Conservation (phyloP, 148 eudicot species). For the Mesembryanthemum crystallinum region DNA sequence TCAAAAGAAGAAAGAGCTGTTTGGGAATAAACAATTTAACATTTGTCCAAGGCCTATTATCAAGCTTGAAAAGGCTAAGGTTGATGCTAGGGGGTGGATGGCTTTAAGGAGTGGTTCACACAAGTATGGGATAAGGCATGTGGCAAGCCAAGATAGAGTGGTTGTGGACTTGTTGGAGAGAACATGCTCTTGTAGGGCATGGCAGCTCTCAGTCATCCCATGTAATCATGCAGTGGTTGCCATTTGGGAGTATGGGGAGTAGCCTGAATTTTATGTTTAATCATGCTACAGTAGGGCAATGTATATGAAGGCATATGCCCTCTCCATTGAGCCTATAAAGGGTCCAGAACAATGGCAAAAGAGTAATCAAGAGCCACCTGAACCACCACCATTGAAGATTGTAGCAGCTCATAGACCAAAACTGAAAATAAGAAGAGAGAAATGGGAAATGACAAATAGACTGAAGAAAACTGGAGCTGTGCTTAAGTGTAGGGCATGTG, state of each 20-base stretch:
- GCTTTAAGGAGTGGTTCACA: neutral
- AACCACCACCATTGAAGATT: neutral
- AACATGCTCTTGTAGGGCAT: neutral
- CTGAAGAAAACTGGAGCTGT: too few relatives aligned
- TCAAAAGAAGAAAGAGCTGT: neutral
- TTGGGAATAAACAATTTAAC: neutral
- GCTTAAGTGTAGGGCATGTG: too few relatives aligned
- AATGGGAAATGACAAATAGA: too few relatives aligned
- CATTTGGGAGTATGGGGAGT: neutral
- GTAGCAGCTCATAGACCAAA: neutral
- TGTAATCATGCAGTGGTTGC: neutral
- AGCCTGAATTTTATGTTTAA: neutral
- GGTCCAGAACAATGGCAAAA: neutral
- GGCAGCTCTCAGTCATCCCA: neutral
- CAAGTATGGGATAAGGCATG: neutral
- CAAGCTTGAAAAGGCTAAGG: neutral
- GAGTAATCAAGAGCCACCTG: neutral
- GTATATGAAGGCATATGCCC: neutral
- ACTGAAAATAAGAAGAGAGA: neutral
- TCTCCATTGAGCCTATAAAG: neutral
- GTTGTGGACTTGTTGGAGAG: neutral
- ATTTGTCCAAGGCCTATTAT: neutral
- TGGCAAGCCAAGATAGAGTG: neutral
- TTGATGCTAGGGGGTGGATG: neutral
- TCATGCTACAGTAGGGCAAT: neutral